These are phyloP conservation scores for Fusarium goolgardi DNA, from an alignment of 2,329 filamentous ascomycete genomes.

Conservation along the genomic window DNA sequence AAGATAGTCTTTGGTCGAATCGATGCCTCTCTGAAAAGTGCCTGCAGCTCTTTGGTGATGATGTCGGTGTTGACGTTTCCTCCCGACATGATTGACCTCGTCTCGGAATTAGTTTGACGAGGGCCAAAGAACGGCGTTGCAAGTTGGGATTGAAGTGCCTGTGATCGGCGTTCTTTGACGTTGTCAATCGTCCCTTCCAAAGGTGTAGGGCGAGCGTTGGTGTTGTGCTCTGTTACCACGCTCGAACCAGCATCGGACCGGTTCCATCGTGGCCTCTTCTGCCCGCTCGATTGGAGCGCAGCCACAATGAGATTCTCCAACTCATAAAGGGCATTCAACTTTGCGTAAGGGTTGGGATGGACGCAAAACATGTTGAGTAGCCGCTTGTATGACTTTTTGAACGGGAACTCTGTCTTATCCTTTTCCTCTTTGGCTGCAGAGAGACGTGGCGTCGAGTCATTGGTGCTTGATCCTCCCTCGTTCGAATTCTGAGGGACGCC, in stretches of 20 bases:
- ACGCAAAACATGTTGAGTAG: conserved; percentile 88
- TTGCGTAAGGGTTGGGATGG: conserved; percentile 87
- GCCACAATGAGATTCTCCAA: conserved; percentile 84
- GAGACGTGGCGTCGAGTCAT: conserved; percentile 45
- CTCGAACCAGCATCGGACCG: conserved; percentile 54
- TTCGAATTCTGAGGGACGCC: conserved; percentile 54
- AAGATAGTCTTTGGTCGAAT: conserved; percentile 84
- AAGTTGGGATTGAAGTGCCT: conserved; percentile 54
- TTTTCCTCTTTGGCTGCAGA: conserved; percentile 44
- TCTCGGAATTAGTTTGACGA: conserved; percentile 60
- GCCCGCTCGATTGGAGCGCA: conserved; percentile 63
- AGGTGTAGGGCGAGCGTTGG: conserved; percentile 56
- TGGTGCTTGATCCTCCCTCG: conserved; percentile 54
- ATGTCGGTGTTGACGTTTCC: conserved; percentile 68
- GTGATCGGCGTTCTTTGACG: conserved; percentile 74
- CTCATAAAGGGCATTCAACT: conserved; percentile 85
- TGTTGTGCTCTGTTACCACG: conserved; percentile 49
- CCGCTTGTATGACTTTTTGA: conserved; percentile 80
- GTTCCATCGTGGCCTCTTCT: conserved; percentile 53
- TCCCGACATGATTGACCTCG: conserved; percentile 61
- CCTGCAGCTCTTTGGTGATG: conserved; percentile 74
- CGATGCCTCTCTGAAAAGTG: conserved; percentile 73
- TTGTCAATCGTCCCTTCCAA: conserved; percentile 77
- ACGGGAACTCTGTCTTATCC: conserved; percentile 73
- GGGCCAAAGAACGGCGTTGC: conserved; percentile 50